Evolutionary conservation across 164 flowering plant species (phyloP).

Genomic region (Vitis amurensis): DNA sequence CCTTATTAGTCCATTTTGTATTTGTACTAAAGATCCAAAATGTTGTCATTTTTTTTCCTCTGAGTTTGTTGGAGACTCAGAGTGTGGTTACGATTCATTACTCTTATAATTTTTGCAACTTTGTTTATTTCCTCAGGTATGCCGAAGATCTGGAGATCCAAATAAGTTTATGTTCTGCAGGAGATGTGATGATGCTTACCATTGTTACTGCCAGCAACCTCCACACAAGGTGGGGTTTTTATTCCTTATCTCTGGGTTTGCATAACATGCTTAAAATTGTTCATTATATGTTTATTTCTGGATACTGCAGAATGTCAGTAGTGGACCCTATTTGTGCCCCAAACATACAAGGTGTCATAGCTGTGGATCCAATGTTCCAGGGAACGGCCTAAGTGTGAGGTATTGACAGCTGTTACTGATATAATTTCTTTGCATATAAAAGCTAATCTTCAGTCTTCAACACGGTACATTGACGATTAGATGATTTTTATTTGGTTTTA

Average conservation of each 20-base stretch:
- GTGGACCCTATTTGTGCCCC: slow-evolving; percentile 93
- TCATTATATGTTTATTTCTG: neutral
- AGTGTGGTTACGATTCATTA: neutral
- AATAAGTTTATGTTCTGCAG: slow-evolving; percentile 92
- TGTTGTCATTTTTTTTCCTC: too few species aligned
- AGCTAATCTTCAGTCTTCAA: neutral
- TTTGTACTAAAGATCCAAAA: too few species aligned
- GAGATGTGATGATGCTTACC: slow-evolving; percentile 97
- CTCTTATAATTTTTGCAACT: neutral
- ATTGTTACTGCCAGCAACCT: slow-evolving; percentile 98
- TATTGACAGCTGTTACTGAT: slow-evolving; percentile 21
- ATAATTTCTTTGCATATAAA: neutral
- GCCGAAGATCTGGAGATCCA: slow-evolving; percentile 92
- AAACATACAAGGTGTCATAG: slow-evolving; percentile 97
- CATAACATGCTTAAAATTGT: neutral
- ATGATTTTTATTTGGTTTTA: neutral
- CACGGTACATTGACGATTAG: neutral
- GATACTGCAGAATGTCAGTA: slow-evolving; percentile 67
- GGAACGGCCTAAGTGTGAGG: slow-evolving; percentile 95
- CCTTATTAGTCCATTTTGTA: too few species aligned
- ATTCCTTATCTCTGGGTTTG: slow-evolving; percentile 1
- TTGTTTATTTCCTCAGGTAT: slow-evolving; percentile 46
- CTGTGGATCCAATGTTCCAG: slow-evolving; percentile 92
- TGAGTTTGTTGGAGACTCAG: too few species aligned
- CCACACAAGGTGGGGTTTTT: slow-evolving; percentile 79